Conservation (phyloP, 345 rosid species). For the Arabidopsis thaliana region TAIR10.1 NC_003071.7:7282001-7282500, state of each 20-base stretch:
- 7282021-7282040: slow-evolving; percentile 99
- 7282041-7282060: slow-evolving; percentile 63
- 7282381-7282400: background rate
- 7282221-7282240: slow-evolving; percentile 67
- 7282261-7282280: slow-evolving; percentile 83
- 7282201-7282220: slow-evolving; percentile 78
- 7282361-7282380: background rate
- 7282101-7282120: background rate
- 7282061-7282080: background rate
- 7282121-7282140: background rate
- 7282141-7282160: background rate
- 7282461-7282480: background rate
- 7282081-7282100: background rate
- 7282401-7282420: background rate
- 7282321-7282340: slow-evolving; percentile 64
- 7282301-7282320: slow-evolving; percentile 82
- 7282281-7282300: slow-evolving; percentile 95
- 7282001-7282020: slow-evolving; percentile 88
- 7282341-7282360: background rate
- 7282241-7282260: slow-evolving; percentile 84
- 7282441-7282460: background rate
- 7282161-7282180: background rate
- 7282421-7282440: background rate
- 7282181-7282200: background rate
- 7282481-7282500: slow-evolving; percentile 95